phyloP scores from a whole-genome alignment of 768 basidiomycete genomes.

The Tephrocybe sp. region DNA sequence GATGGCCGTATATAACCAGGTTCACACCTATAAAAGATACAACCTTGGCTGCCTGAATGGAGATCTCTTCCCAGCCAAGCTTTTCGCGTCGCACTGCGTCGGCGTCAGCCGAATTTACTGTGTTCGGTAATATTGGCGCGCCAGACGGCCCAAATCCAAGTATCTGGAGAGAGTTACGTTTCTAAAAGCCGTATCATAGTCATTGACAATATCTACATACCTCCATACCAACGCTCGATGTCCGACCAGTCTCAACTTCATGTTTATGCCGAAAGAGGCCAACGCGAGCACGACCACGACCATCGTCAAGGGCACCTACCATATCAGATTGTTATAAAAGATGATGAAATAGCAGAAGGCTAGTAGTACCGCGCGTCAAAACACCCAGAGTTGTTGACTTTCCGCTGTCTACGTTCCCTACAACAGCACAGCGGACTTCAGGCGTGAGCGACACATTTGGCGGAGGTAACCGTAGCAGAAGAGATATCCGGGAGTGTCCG shows the following conservation, averaged over 20 bases:
- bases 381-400: constrained; percentile 96
- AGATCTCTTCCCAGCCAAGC: constrained; percentile 95
- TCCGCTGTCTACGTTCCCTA: constrained; percentile 93
- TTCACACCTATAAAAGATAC: constrained; percentile 83
- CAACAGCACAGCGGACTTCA: constrained; percentile 93
- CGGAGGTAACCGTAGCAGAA: constrained; percentile 75
- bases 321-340: constrained; percentile 18
- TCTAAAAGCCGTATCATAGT: not conserved
- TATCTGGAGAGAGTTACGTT: constrained; percentile 54
- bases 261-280: constrained; percentile 96
- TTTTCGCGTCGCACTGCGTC: constrained; percentile 80
- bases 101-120: constrained; percentile 51
- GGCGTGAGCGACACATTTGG: constrained; percentile 75
- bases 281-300: constrained; percentile 80
- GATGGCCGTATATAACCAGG: not conserved
- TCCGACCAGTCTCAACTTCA: constrained; percentile 94
- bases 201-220: constrained; percentile 33
- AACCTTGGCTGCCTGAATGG: constrained; percentile 84
- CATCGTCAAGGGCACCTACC: constrained; percentile 81
- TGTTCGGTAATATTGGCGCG: constrained; percentile 73
- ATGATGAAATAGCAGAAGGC: constrained; percentile 4
- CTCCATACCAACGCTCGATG: constrained; percentile 97
- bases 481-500: constrained; percentile 52
- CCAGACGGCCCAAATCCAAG: constrained; percentile 84
- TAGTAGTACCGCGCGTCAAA: constrained; percentile 80